Evolutionary conservation across 345 rosid genomes (phyloP).

Genomic region (Passiflora organensis): DNA sequence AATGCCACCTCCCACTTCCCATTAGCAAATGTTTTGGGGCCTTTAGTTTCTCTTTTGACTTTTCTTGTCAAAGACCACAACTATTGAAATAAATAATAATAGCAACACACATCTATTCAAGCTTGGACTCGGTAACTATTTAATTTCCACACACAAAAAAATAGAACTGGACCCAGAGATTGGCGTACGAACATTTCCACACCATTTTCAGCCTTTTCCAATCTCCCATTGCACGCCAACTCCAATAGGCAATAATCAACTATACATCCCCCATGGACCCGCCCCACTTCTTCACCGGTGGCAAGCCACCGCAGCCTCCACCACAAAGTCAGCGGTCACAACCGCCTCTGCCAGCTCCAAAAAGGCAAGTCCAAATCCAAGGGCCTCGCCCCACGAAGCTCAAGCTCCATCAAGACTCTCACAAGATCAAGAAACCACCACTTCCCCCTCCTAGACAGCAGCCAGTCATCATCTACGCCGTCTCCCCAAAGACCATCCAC

Average conservation of each 20-base stretch:
- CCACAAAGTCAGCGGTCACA: neutral
- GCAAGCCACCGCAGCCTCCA: slow-evolving; percentile 16
- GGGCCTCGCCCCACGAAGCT: slow-evolving; percentile 80
- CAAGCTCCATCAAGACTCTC: slow-evolving; percentile 54
- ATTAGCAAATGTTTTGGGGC: too few species aligned
- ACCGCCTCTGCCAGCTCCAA: slow-evolving; percentile 3
- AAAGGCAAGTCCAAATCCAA: slow-evolving; percentile 45
- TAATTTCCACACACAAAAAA: too few species aligned
- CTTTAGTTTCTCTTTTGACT: too few species aligned
- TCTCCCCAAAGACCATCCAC: slow-evolving; percentile 79
- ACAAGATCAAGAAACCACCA: slow-evolving; percentile 59
- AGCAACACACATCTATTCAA: too few species aligned
- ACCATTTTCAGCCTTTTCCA: neutral
- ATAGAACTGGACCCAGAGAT: too few species aligned
- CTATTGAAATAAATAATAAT: too few species aligned
- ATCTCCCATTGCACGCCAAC: neutral
- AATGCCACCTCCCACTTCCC: too few species aligned
- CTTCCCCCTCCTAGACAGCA: slow-evolving; percentile 29
- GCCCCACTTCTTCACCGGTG: slow-evolving; percentile 22
- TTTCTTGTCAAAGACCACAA: too few species aligned
- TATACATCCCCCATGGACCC: slow-evolving; percentile 33
- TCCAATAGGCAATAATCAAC: neutral
- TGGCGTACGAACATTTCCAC: too few species aligned
- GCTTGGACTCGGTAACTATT: too few species aligned
- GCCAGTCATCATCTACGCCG: slow-evolving; percentile 60